Conservation (phyloP, 257 asterid genomes). For the Lithospermum erythrorhizon region DNA sequence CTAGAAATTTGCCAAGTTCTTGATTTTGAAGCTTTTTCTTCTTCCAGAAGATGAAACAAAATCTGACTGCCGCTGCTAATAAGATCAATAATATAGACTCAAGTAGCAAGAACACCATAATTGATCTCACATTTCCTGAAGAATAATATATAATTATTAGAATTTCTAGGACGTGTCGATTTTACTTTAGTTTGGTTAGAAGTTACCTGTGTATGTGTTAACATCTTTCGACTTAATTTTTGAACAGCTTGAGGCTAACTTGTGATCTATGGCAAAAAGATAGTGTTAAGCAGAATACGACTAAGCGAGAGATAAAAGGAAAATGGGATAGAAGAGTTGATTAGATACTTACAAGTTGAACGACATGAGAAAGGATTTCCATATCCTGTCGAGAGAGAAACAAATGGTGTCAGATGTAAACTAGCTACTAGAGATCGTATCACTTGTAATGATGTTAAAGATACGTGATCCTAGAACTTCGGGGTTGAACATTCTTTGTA, state of each 20-base stretch:
- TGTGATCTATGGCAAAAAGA: conserved; percentile 47
- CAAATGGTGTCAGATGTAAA: neutral
- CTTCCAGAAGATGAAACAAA: conserved; percentile 70
- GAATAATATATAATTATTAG: neutral
- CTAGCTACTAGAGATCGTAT: too few relatives aligned
- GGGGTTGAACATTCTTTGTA: too few relatives aligned
- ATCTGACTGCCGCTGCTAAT: conserved; percentile 41
- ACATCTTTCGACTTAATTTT: conserved; percentile 32
- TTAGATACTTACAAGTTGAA: conserved; percentile 41
- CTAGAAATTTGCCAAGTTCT: conserved; percentile 66
- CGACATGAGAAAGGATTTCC: conserved; percentile 57
- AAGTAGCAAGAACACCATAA: conserved; percentile 44
- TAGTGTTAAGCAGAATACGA: neutral
- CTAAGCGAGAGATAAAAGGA: neutral
- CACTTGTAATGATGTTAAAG: too few relatives aligned
- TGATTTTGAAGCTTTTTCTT: conserved; percentile 68
- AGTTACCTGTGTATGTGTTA: conserved; percentile 47
- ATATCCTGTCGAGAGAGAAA: conserved; percentile 33
- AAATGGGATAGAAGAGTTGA: conserved; percentile 1
- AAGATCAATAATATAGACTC: conserved; percentile 53
- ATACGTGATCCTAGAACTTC: too few relatives aligned
- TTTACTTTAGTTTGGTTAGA: neutral
- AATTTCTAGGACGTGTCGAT: neutral
- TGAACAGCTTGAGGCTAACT: conserved; percentile 67
- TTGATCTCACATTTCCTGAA: conserved; percentile 61